Evolutionary conservation across 2,329 filamentous ascomycete species (phyloP), one percentile per base, ranked within the genome.

Genomic region (Penicillium glabrum): DNA sequence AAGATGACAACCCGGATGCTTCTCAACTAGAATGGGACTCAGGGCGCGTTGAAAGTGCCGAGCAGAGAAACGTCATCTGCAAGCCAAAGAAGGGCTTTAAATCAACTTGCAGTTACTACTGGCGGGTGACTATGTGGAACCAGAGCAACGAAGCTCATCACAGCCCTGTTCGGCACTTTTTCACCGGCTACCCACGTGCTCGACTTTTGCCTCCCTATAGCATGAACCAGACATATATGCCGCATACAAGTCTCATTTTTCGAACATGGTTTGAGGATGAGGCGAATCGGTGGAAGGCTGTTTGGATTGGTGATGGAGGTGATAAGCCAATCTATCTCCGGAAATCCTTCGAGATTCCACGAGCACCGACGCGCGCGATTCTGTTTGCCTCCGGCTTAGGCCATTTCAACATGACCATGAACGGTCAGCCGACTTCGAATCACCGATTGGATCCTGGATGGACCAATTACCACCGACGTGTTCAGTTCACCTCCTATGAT

Each of bases 401-500:
- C 3, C 65, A 67, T 46, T 67, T 67, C 53, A 67, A 66, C 41
- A 62, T 67, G 49, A 59, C 50, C 14, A 47, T 67, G 14, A 67
- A 67, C 35, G 63, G 65, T 1, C 29, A 37, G 9, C 27, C 62
- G 2, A 64, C 62, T 1, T 67, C 65, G 3, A n/a, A 61, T 26
- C 65, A 67, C 35, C 59, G 60, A 9, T 57, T 67, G 11, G 65
- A 67, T 50, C 65, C 65, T 6, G 65, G 65, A 9, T 67, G 65
- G 65, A 67, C 65, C 29, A 65, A 66, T 45, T 67, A 67, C 19
- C 65, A 67, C 39, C 58, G 62, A 8, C 57, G 59, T 10, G 58
- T 67, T 8, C 77, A 79, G 10, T 79, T 75, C 46, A 75, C 77
- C 1, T 74, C 70, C 2, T 79, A 79, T 57, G 77, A 80, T 54